phyloP scores from a whole-genome alignment of 2,329 filamentous ascomycete genomes.

The Fusarium oxysporum region DNA sequence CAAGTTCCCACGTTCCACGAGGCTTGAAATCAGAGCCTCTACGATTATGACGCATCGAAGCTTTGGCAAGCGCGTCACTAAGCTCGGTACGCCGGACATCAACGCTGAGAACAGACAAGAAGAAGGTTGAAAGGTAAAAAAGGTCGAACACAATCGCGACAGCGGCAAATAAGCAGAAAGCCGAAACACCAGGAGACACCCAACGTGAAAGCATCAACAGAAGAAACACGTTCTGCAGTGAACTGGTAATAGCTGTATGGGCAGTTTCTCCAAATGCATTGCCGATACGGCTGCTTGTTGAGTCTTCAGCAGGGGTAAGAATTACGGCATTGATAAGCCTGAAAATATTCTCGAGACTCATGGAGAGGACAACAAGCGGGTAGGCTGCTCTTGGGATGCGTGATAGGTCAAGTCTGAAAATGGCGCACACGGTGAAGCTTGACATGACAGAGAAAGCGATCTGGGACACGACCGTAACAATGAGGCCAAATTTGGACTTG shows the following conservation, averaged over 20 bases:
- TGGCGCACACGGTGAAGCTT: constrained; percentile 82
- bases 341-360: constrained; percentile 84
- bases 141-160: constrained; percentile 82
- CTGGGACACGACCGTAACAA: constrained; percentile 77
- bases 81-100: constrained; percentile 82
- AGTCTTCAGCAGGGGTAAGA: constrained; percentile 75
- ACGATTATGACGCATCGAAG: constrained; percentile 57
- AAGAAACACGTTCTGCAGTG: constrained; percentile 75
- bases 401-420: constrained; percentile 80
- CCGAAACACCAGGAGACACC: constrained; percentile 76
- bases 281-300: constrained; percentile 75
- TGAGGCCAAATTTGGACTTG: constrained; percentile 79
- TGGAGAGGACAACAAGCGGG: constrained; percentile 79
- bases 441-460: constrained; percentile 79
- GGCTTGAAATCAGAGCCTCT: constrained; percentile 39
- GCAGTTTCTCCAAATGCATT: constrained; percentile 80
- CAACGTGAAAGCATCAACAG: constrained; percentile 73
- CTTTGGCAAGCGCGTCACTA: constrained; percentile 75
- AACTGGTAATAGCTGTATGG: constrained; percentile 74
- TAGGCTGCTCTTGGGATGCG: constrained; percentile 80
- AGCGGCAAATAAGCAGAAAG: constrained; percentile 81
- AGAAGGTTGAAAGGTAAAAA: constrained; percentile 83
- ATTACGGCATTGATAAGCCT: constrained; percentile 83
- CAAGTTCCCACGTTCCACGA: constrained; percentile 64
- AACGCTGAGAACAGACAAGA: constrained; percentile 81